Percentiles rank a stretch among this genome's conserved stretches.
These are phyloP conservation scores for Trichoderma gracile DNA, from an alignment of 2,329 filamentous ascomycete species.

Conservation along the genomic window DNA sequence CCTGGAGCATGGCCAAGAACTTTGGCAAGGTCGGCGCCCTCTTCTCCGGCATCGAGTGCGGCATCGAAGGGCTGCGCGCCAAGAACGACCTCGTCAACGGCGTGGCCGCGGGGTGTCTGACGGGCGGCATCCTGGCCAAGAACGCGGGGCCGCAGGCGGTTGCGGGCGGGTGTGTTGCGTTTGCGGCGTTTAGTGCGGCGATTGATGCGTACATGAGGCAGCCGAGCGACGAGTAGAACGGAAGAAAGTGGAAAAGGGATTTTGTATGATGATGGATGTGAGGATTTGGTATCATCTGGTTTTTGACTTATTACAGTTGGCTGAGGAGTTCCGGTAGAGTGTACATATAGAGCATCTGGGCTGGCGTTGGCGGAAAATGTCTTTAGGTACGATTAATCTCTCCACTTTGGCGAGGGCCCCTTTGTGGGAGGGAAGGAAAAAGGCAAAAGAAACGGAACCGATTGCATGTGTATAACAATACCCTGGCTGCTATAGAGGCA, in stretches of 20 bases:
- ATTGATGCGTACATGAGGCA: conserved; percentile 91
- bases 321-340: conserved; percentile 32
- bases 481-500: conserved; percentile 19
- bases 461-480: conserved; percentile 13
- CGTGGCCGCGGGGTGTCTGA: conserved; percentile 83
- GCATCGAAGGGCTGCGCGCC: conserved; percentile 85
- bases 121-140: conserved; percentile 82
- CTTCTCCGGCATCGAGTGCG: conserved; percentile 92
- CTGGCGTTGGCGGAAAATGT: conserved; percentile 36
- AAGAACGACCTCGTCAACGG: conserved; percentile 94
- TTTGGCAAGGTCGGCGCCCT: conserved; percentile 92
- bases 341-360: conserved; percentile 37
- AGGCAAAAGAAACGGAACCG: neutral
- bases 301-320: conserved; percentile 27
- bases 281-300: neutral
- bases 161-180: conserved; percentile 83
- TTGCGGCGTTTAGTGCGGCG: conserved; percentile 87
- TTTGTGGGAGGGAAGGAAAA: neutral
- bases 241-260: neutral
- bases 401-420: conserved; percentile 10
- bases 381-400: conserved; percentile 4
- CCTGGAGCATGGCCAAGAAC: conserved; percentile 83
- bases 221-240: conserved; percentile 60
- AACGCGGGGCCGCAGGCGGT: conserved; percentile 89
- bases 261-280: conserved; percentile 20